Base-by-base conservation (phyloP, 2,329 filamentous ascomycete species). In the Cryphonectria carpinicola region DNA sequence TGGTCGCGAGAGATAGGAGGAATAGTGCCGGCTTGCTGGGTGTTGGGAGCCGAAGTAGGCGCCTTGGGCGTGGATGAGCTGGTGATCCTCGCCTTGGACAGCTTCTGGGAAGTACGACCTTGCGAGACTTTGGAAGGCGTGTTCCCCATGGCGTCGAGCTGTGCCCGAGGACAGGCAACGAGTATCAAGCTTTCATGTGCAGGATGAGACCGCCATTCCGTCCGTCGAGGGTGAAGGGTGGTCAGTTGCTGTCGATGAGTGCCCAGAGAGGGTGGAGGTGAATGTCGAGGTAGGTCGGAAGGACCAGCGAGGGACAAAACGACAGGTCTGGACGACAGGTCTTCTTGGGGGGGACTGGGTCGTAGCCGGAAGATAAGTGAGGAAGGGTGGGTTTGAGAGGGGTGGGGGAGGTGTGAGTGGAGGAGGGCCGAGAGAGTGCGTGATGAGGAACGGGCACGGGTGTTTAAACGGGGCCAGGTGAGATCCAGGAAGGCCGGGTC, bases 141-240 rank as follows among this genome's bases (percentile, higher is more conserved):
- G 65, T 73, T 73, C 19, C 71, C 71, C 71, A 73, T 73, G 66
- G 54, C 69, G 66, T 65, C 67, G 66, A 32, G 22, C 43, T 32
- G 37, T 62, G 63, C 58, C 69, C 58, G 54, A n/a, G 71, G 60
- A 62, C 66, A 66, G 64, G 39, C 66, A 65, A 63, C 41, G 65
- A 25, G 52, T 66, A 65, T 71, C 60, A 56, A 43, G 60, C 32
- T 62, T 28, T 72, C 71, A 72, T 71, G 66, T 61, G 63, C 67
- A 52, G 35, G 35, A 28, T 61, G 58, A 69, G 54, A 65, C 46
- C 71, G 69, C 69, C 71, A 72, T 72, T 49, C 63, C 69, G 69
- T 69, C 71, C 54, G 69, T 65, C 49, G 58, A 67, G 58, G 39
- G 67, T 61, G 63, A 43, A n/a, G 56, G 54, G 54, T 17, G 43